These are phyloP conservation scores for Exophiala oligosperma DNA, from an alignment of 2,329 filamentous ascomycete species.

Conservation along the genomic window DNA sequence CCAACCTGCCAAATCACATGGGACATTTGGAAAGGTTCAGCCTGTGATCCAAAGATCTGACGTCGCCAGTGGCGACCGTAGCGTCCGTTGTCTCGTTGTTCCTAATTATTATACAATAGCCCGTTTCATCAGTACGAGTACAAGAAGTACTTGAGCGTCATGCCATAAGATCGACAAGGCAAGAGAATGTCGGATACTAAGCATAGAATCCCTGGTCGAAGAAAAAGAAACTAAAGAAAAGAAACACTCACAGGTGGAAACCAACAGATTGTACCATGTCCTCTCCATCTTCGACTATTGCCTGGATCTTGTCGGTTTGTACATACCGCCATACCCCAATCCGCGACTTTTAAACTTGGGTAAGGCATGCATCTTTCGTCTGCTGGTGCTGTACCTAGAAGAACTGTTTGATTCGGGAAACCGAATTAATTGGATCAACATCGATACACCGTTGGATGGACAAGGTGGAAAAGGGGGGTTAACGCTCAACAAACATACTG, in stretches of 20 bases:
- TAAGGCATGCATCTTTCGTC: slow-evolving; percentile 7
- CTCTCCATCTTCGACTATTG: slow-evolving; percentile 15
- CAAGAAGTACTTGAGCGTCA: background rate
- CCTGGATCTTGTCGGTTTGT: slow-evolving; percentile 10
- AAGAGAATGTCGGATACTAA: background rate
- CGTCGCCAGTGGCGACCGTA: slow-evolving; percentile 15
- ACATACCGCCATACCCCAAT: slow-evolving; percentile 22
- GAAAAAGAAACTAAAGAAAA: too few relatives aligned
- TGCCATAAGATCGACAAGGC: background rate
- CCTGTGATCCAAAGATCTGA: slow-evolving; percentile 4
- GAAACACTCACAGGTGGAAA: slow-evolving; percentile 15
- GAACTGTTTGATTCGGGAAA: slow-evolving; percentile 4
- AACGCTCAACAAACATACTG: slow-evolving; percentile 1
- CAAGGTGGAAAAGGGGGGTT: too few relatives aligned
- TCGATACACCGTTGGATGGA: too few relatives aligned
- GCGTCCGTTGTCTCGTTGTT: slow-evolving; percentile 14
- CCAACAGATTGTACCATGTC: slow-evolving; percentile 18
- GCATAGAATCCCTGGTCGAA: too few relatives aligned
- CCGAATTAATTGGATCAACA: background rate
- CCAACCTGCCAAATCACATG: slow-evolving; percentile 22
- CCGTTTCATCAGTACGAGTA: too few relatives aligned
- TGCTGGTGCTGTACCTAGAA: slow-evolving; percentile 12
- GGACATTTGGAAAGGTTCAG: slow-evolving; percentile 13
- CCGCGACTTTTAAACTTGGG: slow-evolving; percentile 18
- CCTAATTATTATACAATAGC: slow-evolving; percentile 3